Percentiles rank a stretch among this genome's conserved stretches.
Conservation (phyloP, 306 rosid species). For the Gastrolobium villosum region DNA sequence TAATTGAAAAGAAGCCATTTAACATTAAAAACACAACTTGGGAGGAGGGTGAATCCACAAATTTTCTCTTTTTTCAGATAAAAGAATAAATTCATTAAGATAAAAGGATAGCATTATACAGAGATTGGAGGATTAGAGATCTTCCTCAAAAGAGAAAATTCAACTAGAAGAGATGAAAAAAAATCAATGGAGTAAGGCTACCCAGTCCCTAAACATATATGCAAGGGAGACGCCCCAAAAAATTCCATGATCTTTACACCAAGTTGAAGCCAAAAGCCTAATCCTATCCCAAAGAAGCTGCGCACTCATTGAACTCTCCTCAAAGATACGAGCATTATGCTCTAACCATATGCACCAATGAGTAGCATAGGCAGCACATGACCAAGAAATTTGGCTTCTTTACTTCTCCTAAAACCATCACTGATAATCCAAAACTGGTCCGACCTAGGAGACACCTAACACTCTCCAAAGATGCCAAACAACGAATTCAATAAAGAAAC, state of each 20-base stretch:
- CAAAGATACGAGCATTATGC: not conserved
- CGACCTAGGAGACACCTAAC: not conserved
- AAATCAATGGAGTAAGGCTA: not conserved
- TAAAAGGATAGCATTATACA: not conserved
- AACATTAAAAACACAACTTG: conserved; percentile 2
- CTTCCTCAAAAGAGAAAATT: not conserved
- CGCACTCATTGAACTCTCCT: not conserved
- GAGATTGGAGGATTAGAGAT: not conserved
- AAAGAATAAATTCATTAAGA: not conserved
- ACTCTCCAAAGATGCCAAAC: not conserved
- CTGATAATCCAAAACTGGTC: not conserved
- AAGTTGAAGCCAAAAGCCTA: not conserved
- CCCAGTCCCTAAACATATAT: not conserved
- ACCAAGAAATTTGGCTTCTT: not conserved
- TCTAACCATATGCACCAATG: not conserved
- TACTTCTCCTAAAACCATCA: not conserved
- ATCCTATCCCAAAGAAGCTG: not conserved
- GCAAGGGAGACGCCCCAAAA: not conserved
- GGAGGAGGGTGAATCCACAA: not conserved
- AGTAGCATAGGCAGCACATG: not conserved
- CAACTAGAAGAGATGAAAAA: not conserved
- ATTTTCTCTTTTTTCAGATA: not conserved
- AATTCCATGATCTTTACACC: not conserved
- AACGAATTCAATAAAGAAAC: not conserved
- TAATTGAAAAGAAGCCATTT: not conserved